phyloP scores from a whole-genome alignment of 306 rosid genomes.

The Dryas octopetala region DNA sequence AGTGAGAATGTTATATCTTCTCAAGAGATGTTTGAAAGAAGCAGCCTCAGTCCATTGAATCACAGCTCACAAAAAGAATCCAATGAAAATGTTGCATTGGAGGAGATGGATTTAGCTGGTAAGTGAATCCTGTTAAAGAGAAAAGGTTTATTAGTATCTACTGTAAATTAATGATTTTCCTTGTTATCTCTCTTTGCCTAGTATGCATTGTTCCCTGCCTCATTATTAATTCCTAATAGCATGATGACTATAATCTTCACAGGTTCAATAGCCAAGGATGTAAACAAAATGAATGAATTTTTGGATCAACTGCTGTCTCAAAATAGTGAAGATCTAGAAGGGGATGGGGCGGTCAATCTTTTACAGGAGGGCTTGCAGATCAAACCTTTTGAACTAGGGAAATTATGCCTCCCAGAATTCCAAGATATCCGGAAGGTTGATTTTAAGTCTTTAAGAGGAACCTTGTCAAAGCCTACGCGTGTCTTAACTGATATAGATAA shows the following conservation, averaged over 20 bases:
- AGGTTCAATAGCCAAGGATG: conserved; percentile 52
- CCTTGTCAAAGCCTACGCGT: conserved; percentile 45
- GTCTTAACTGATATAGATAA: conserved; percentile 45
- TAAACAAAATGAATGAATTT: conserved; percentile 35
- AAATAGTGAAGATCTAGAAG: conserved; percentile 60
- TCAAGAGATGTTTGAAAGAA: conserved; percentile 48
- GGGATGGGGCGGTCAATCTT: conserved; percentile 44
- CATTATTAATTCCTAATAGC: conserved; percentile 5
- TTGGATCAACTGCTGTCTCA: conserved; percentile 56
- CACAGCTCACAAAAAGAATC: conserved; percentile 32
- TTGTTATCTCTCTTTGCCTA: background rate
- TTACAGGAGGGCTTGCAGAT: conserved; percentile 71
- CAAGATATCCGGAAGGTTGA: conserved; percentile 41
- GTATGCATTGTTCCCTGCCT: background rate
- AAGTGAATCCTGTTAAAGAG: conserved; percentile 15
- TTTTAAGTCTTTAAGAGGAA: conserved; percentile 43
- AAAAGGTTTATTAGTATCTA: background rate
- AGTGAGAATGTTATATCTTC: conserved; percentile 37
- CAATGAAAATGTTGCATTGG: conserved; percentile 23
- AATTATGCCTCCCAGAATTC: conserved; percentile 58
- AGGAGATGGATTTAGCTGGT: conserved; percentile 49
- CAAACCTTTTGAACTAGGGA: conserved; percentile 56
- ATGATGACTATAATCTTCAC: conserved; percentile 14
- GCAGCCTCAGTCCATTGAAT: conserved; percentile 29
- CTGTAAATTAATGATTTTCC: background rate